Percentiles rank a stretch among this genome's conserved stretches.
phyloP scores from a whole-genome alignment of 371 early-diverging fungal genomes.

The Circinella umbellata region DNA sequence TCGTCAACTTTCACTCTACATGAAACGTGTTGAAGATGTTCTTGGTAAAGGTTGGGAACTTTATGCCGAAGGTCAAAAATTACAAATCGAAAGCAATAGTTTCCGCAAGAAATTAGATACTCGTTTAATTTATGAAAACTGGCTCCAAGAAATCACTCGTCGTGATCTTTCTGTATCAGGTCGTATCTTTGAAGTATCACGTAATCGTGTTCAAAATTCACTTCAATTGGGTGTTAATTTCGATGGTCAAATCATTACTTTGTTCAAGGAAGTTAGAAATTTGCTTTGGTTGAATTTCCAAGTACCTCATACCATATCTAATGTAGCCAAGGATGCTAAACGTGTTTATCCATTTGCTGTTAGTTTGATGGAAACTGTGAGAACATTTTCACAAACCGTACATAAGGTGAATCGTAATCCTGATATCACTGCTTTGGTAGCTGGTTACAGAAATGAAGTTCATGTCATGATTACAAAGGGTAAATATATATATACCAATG shows the following conservation, averaged over 20 bases:
- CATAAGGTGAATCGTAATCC: slow-evolving; percentile 79
- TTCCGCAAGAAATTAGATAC: slow-evolving; percentile 96
- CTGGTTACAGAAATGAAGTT: slow-evolving; percentile 90
- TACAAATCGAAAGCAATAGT: slow-evolving; percentile 87
- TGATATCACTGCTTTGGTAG: slow-evolving; percentile 81
- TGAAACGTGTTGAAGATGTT: slow-evolving; percentile 97
- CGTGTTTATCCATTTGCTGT: slow-evolving; percentile 98
- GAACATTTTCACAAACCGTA: slow-evolving; percentile 91
- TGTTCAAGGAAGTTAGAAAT: slow-evolving; percentile 98
- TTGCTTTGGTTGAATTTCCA: slow-evolving; percentile 91
- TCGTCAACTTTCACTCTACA: slow-evolving; percentile 92
- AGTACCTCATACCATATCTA: slow-evolving; percentile 92
- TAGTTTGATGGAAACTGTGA: slow-evolving; percentile 91
- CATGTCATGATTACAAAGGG: slow-evolving; percentile 91
- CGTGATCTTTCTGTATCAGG: slow-evolving; percentile 89
- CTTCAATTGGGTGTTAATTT: slow-evolving; percentile 93
- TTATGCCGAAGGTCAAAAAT: slow-evolving; percentile 95
- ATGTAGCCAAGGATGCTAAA: slow-evolving; percentile 95
- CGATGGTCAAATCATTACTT: slow-evolving; percentile 90
- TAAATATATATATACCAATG: too few species aligned
- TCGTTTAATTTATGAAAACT: slow-evolving; percentile 86
- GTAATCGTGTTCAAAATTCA: slow-evolving; percentile 80
- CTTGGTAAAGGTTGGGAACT: slow-evolving; percentile 97
- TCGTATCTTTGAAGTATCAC: slow-evolving; percentile 89
- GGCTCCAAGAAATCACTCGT: slow-evolving; percentile 88